Conservation (phyloP, 164 flowering plant genomes). For the Chloranthus sessilifolius region DNA sequence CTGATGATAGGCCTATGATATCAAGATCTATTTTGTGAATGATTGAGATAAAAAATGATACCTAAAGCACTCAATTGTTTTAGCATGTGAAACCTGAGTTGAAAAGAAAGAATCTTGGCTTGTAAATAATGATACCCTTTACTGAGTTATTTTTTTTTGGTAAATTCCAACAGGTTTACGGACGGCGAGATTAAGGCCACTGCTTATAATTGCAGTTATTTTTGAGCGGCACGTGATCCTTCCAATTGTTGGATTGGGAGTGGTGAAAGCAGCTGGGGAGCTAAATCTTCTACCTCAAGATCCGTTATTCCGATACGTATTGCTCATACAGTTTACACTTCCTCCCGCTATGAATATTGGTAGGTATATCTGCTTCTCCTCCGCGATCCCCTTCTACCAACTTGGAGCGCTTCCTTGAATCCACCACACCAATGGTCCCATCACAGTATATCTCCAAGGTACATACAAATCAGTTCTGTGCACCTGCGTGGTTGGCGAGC, state of each 20-base stretch:
- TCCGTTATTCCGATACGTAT: constrained; percentile 62
- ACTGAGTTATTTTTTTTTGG: too few species aligned
- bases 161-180: constrained; percentile 41
- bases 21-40: too few species aligned
- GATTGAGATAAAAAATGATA: too few species aligned
- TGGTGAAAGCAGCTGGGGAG: constrained; percentile 46
- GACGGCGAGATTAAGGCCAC: constrained; percentile 31
- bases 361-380: too few species aligned
- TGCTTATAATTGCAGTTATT: constrained; percentile 42
- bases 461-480: too few species aligned
- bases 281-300: constrained; percentile 63
- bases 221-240: constrained; percentile 51
- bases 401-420: constrained; percentile 54
- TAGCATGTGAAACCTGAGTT: too few species aligned
- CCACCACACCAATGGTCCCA: constrained; percentile 46
- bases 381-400: constrained; percentile 20
- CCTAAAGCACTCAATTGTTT: too few species aligned
- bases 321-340: constrained; percentile 72
- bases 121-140: too few species aligned
- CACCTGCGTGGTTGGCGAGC: too few species aligned
- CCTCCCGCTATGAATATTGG: constrained; percentile 95
- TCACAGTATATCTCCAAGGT: constrained; percentile 52
- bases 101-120: too few species aligned
- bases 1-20: too few species aligned
- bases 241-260: constrained; percentile 54